A percentile compares a stretch with the other conserved stretches of the same genome.
Evolutionary conservation across 441 rosid genomes (phyloP).

Genomic region (Syzygium malaccense): DNA sequence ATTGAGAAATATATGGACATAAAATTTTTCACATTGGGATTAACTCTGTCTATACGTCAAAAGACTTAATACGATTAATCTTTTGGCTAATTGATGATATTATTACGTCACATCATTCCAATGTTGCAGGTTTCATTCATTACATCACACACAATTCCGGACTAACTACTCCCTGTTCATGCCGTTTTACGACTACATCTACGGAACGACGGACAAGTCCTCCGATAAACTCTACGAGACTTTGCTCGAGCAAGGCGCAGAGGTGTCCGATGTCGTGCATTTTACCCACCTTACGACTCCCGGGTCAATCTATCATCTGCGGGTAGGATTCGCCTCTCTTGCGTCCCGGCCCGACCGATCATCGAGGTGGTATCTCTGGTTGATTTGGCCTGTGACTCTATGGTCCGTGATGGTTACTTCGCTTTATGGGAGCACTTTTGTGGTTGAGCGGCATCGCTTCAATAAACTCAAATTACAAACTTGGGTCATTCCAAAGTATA

Average conservation of each 20-base stretch:
- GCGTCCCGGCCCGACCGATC: constrained; percentile 17
- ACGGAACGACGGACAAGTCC: constrained; percentile 32
- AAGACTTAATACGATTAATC: neutral
- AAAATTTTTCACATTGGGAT: no score
- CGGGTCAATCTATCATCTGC: constrained; percentile 41
- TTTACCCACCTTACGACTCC: constrained; percentile 45
- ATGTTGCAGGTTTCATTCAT: constrained; percentile 22
- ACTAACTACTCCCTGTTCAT: constrained; percentile 32
- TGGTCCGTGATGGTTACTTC: constrained; percentile 7
- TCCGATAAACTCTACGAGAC: constrained; percentile 27
- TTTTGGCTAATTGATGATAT: neutral
- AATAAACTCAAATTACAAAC: constrained; percentile 35
- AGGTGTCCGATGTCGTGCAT: constrained; percentile 35
- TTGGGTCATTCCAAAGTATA: constrained; percentile 40
- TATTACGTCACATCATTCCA: neutral
- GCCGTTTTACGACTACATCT: constrained; percentile 35
- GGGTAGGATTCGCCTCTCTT: constrained; percentile 17
- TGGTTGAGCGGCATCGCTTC: constrained; percentile 32
- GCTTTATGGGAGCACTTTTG: constrained; percentile 19
- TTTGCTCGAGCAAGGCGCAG: constrained; percentile 26
- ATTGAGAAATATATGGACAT: no score
- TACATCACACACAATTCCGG: constrained; percentile 33
- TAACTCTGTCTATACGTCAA: neutral
- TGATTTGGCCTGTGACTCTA: constrained; percentile 25
- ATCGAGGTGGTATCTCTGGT: constrained; percentile 16